A percentile compares a stretch with the other conserved stretches of the same genome.
These are phyloP conservation scores for Pleurotus djamor DNA, from an alignment of 768 basidiomycete species.

Conservation along the genomic window DNA sequence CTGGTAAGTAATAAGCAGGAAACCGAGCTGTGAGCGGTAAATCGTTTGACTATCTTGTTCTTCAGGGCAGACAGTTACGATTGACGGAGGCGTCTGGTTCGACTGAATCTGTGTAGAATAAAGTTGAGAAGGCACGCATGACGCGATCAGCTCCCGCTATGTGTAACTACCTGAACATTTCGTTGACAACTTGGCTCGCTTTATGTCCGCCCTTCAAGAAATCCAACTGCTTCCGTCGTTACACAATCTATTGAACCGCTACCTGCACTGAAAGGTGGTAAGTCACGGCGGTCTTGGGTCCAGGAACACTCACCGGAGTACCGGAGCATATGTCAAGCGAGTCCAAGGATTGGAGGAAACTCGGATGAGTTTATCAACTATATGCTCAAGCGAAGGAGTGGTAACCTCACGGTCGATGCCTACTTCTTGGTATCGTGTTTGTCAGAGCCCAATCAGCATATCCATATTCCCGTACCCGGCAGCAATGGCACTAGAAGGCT, in stretches of 20 bases:
- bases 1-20: conserved; percentile 19
- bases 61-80: conserved; percentile 2
- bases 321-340: background rate
- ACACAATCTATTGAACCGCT: no score
- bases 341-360: background rate
- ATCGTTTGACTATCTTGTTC: background rate
- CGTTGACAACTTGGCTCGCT: no score
- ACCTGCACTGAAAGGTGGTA: no score
- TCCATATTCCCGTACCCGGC: no score
- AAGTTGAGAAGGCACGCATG: no score
- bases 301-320: background rate
- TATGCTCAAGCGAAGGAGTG: background rate
- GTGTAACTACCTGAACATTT: no score
- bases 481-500: no score
- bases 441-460: no score
- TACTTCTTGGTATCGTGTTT: background rate
- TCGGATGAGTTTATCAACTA: background rate
- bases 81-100: conserved; percentile 6
- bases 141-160: no score
- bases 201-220: no score
- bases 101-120: background rate
- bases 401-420: no score
- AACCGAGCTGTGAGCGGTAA: background rate
- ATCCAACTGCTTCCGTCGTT: no score
- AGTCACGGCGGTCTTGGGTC: background rate